Percentiles rank a stretch among this genome's conserved stretches.
Evolutionary conservation across 78 protist genomes (phyloP).

Genomic region (Acrasis kona): DNA sequence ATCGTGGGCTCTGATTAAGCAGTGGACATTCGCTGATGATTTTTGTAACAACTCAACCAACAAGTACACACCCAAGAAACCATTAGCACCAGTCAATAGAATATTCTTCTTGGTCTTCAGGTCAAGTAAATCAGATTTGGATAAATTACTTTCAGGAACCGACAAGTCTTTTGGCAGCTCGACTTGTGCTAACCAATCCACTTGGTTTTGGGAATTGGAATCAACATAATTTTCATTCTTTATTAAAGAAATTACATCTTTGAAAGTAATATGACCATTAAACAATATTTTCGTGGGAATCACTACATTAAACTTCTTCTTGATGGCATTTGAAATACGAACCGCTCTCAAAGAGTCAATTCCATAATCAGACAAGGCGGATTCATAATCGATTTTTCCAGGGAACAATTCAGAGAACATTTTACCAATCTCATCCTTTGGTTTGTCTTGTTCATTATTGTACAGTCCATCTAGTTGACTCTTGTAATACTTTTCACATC

Average conservation of each 20-base stretch:
- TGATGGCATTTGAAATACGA: not conserved
- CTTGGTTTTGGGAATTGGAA: too few relatives aligned
- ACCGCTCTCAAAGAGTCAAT: not conserved
- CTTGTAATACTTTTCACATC: not conserved
- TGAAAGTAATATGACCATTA: not conserved
- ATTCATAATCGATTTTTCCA: not conserved
- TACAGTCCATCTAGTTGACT: not conserved
- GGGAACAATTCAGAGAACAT: not conserved
- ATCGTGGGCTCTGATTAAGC: not conserved
- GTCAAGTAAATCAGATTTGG: too few relatives aligned
- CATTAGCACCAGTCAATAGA: not conserved
- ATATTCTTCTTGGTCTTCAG: not conserved
- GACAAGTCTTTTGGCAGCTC: too few relatives aligned
- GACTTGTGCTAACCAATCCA: too few relatives aligned
- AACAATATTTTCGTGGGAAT: not conserved
- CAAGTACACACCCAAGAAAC: not conserved
- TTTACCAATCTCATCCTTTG: not conserved
- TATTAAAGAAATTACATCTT: not conserved
- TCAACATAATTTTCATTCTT: not conserved
- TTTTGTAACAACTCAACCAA: not conserved
- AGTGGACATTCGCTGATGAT: not conserved
- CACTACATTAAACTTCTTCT: not conserved
- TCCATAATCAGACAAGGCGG: not conserved
- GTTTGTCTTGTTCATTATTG: not conserved
- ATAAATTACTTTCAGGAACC: too few relatives aligned